These are phyloP conservation scores for Volvox reticuliferus DNA, from an alignment of 139 green algal genomes.

Conservation along the genomic window DNA sequence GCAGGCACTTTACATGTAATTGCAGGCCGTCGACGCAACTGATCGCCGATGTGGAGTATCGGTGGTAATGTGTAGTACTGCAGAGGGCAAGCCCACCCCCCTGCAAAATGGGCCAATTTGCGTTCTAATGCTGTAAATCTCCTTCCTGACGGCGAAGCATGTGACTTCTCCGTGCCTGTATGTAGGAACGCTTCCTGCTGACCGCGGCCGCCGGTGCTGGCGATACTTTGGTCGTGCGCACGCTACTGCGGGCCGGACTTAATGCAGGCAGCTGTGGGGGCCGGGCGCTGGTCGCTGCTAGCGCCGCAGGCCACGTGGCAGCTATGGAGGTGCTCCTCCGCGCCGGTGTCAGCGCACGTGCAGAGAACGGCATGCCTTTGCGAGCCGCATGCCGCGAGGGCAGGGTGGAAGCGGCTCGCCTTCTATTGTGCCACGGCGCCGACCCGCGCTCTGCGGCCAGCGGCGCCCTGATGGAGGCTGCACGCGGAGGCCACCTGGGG, in stretches of 20 bases:
- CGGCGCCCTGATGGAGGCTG: slow-evolving; percentile 15
- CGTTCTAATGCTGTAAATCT: too few species aligned
- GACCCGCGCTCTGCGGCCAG: slow-evolving; percentile 24
- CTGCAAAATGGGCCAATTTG: background rate
- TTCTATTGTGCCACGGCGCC: slow-evolving; percentile 20
- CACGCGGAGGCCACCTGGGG: slow-evolving; percentile 3
- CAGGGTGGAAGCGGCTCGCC: background rate
- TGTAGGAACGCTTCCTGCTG: slow-evolving; percentile 34
- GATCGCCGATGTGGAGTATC: background rate
- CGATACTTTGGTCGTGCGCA: slow-evolving; percentile 12
- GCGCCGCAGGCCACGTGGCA: background rate
- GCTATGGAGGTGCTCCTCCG: slow-evolving; percentile 7
- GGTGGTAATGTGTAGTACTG: background rate
- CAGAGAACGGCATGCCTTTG: slow-evolving; percentile 37
- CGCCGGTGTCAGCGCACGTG: slow-evolving; percentile 5
- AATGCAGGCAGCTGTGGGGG: background rate
- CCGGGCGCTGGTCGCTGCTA: slow-evolving; percentile 21
- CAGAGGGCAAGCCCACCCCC: too few species aligned
- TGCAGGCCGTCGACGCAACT: background rate
- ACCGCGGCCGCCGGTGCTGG: background rate
- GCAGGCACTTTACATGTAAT: background rate
- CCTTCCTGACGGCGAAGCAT: background rate
- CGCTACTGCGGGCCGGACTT: slow-evolving; percentile 1
- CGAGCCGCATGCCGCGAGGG: slow-evolving; percentile 15
- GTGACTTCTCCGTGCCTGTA: background rate